phyloP scores from a whole-genome alignment of 352 stramenopile species.

The Pythium sp. region DNA sequence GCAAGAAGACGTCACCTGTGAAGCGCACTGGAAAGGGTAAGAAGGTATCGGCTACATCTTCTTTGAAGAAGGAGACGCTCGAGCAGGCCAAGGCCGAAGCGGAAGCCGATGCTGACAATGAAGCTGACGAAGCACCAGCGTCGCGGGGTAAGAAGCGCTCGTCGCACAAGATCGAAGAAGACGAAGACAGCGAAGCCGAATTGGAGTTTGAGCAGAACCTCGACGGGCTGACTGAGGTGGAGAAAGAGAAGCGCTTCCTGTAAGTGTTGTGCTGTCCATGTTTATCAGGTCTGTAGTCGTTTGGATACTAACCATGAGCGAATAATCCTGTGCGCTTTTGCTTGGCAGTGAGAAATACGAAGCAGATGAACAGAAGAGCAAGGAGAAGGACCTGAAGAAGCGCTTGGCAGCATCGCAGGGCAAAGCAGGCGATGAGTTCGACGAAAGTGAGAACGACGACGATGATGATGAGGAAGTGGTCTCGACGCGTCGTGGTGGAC shows the following conservation, averaged over 20 bases:
- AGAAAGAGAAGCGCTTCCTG: slow-evolving; percentile 85
- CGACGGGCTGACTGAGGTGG: slow-evolving; percentile 74
- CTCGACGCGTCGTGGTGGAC: slow-evolving; percentile 49
- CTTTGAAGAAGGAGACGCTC: slow-evolving; percentile 32
- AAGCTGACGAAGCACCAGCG: slow-evolving; percentile 36
- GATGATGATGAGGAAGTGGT: slow-evolving; percentile 47
- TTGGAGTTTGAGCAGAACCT: slow-evolving; percentile 42
- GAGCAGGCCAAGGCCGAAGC: slow-evolving; percentile 43
- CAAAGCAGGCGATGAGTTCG: slow-evolving; percentile 33
- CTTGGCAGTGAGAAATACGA: slow-evolving; percentile 74
- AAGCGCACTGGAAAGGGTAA: slow-evolving; percentile 15
- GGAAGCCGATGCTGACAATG: slow-evolving; percentile 55
- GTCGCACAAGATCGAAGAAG: slow-evolving; percentile 38
- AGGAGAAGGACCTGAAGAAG: slow-evolving; percentile 83
- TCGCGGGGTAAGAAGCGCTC: slow-evolving; percentile 34
- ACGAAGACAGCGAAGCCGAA: slow-evolving; percentile 53
- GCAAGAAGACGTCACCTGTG: slow-evolving; percentile 19
- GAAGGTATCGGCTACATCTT: slow-evolving; percentile 17
- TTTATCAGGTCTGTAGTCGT: not conserved
- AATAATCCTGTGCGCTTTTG: not conserved
- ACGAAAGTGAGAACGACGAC: slow-evolving; percentile 33
- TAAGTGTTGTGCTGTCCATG: slow-evolving; percentile 21
- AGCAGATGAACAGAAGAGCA: slow-evolving; percentile 76
- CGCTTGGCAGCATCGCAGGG: slow-evolving; percentile 58
- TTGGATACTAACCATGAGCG: too few relatives aligned